Evolutionary conservation across 345 rosid genomes (phyloP), one percentile per base, ranked within the genome.

Genomic region (Theobroma cacao): DNA sequence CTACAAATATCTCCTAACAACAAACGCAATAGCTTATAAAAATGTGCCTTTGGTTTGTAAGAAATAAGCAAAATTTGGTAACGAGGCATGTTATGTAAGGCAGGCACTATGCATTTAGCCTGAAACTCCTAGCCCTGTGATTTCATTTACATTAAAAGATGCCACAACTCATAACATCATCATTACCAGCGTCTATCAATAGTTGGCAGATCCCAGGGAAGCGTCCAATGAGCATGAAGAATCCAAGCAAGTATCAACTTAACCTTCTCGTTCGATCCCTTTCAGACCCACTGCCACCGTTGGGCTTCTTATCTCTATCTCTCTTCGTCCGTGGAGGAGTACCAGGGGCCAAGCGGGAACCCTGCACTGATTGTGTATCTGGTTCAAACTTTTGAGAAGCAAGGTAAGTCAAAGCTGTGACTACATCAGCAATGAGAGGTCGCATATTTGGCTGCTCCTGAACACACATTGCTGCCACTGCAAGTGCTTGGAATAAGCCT

Each of bases 391-490:
- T 90, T 58, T 93, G 97, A 31, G 92, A 89, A 52, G 98, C 94
- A 45, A 95, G 98, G 83, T 93, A 93, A 15, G 89, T 62, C 66
- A 91, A 85, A 15, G 98, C 98, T 12, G 98, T 93, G 83, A 95
- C 98, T 31, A 95, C 98, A 86, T 95, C 98, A 13, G 97, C 94
- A 24, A 95, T 85, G 74, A 86, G 80, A 5, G 97, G 98, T 63
- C 98, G 88, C 84, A 91, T 87, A 76, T 89, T 87, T 53, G 98
- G 95, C 84, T 91, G 92, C 76, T 95, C 97, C 79, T 91, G 95
- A 28, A 93, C 97, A 38, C 98, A 93, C 98, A 95, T 95, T 17
- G 95, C 93, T 20, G 98, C 98, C 62, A 95, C 90, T 13, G 98
- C 93, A 52, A 95, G 97, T 63, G 97, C 98, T 93, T 95, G 98